phyloP scores from a whole-genome alignment of 768 basidiomycete genomes.

The Rickenella mellea region DNA sequence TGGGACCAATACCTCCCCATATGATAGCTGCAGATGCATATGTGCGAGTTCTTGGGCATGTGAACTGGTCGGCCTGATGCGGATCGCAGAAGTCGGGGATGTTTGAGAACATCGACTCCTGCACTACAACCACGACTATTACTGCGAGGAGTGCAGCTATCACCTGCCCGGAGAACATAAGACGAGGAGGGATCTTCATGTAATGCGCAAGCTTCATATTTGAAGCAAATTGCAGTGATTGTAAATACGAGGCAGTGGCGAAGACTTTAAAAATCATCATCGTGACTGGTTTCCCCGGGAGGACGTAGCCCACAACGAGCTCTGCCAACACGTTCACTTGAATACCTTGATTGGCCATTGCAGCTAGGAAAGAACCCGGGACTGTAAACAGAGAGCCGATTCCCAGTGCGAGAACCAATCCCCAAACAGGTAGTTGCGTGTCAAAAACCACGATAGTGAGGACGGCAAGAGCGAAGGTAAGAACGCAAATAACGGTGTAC shows the following conservation, averaged over 20 bases:
- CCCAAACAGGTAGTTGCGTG: constrained; percentile 80
- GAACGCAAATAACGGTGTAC: constrained; percentile 50
- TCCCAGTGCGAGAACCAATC: constrained; percentile 29
- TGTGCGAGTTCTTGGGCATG: constrained; percentile 58
- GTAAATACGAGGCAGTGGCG: constrained; percentile 46
- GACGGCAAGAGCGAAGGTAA: constrained; percentile 50
- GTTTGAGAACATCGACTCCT: constrained; percentile 65
- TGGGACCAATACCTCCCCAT: constrained; percentile 77
- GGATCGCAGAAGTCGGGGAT: constrained; percentile 65
- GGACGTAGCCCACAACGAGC: constrained; percentile 65
- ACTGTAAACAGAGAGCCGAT: constrained; percentile 45
- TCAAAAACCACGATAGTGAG: constrained; percentile 66
- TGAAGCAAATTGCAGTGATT: constrained; percentile 57
- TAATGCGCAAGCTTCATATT: constrained; percentile 85
- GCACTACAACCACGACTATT: constrained; percentile 52
- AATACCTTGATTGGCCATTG: constrained; percentile 79
- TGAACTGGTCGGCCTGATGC: constrained; percentile 51
- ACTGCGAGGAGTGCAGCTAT: constrained; percentile 46
- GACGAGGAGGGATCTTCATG: constrained; percentile 80
- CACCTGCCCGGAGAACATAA: constrained; percentile 68
- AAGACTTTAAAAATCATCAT: constrained; percentile 73
- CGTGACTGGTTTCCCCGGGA: constrained; percentile 74
- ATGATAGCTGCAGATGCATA: constrained; percentile 68
- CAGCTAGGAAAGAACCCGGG: constrained; percentile 75
- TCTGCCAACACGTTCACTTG: constrained; percentile 65